A percentile compares a stretch with the other conserved stretches of the same genome.
Evolutionary conservation across 140 eudicot genomes (phyloP).

Genomic region (Bidens hawaiensis): DNA sequence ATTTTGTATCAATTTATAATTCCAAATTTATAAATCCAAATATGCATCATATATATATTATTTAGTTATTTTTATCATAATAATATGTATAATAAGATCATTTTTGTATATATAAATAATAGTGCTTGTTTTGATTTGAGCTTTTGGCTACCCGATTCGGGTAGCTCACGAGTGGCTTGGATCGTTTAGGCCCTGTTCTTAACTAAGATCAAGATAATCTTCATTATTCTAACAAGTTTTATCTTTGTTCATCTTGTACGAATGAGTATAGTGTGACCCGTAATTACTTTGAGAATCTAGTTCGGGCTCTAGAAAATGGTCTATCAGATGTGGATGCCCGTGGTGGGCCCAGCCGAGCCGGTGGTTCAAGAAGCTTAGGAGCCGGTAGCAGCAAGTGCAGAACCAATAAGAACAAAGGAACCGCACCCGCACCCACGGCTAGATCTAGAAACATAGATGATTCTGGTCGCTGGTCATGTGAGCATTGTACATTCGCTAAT

Average conservation of each 20-base stretch:
- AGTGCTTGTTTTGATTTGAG: no score
- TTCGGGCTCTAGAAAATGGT: conserved; percentile 91
- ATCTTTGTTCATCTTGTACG: no score
- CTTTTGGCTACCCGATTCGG: no score
- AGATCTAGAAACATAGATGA: conserved; percentile 67
- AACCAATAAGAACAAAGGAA: conserved; percentile 60
- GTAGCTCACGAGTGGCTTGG: no score
- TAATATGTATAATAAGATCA: no score
- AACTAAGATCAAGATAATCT: no score
- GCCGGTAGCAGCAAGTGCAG: conserved; percentile 52
- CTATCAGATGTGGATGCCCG: conserved; percentile 88
- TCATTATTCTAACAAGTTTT: conserved; percentile 2
- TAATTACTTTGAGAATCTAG: conserved; percentile 90
- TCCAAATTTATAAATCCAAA: no score
- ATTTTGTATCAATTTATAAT: no score
- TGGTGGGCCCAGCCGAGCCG: conserved; percentile 53
- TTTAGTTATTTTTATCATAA: no score
- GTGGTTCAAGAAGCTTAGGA: conserved; percentile 58
- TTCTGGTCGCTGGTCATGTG: conserved; percentile 84
- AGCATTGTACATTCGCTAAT: conserved; percentile 86
- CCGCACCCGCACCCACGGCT: conserved; percentile 44
- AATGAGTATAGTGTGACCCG: conserved; percentile 58
- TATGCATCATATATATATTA: no score
- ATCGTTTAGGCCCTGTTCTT: no score
- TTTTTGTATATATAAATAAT: no score